Base-by-base conservation (phyloP, 2,329 filamentous ascomycete species). In the Aspergillus viridinutans region DNA sequence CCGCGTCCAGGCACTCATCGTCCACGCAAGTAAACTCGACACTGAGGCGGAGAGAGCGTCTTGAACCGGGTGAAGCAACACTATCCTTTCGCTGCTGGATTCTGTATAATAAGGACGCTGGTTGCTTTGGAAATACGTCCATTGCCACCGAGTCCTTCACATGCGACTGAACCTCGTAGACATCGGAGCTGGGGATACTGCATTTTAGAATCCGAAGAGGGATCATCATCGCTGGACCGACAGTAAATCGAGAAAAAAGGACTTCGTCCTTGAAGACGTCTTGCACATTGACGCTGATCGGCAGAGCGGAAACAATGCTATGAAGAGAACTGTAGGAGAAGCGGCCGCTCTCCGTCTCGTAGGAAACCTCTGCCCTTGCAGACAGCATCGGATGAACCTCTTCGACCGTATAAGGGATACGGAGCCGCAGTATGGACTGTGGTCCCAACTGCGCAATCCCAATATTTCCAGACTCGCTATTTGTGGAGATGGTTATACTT, bases 241-340 rank as follows among this genome's bases (percentile, higher is more conserved):
- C 88, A 14, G 90, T 96, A 71, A 99, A 99, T 9, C 88, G 88
- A 0, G 92, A 97, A 68, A 94, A 94, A 0, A 97, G 80, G 0
- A 85, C 82, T 7, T 86, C 78, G 61, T 90, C 85, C 70, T 96
- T 96, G 79, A 97, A 97, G 28, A 95, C 85, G 65, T 99, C 94
- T 67, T 97, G 92, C 5, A 99, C 94, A 63, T 97, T 97, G 60
- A 99, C 94, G 3, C 93, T 92, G 3, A 99, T 81, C 0, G 91
- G 90, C 4, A 99, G 79, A 1, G 89, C 83, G 1, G 94, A 88
- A 2, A 87, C 83, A 21, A 95, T 80, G 3, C 81, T 83, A 21
- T 84, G 82, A 7, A 81, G 80, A 17, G 82, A 83, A 17, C 85
- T 82, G 69, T 87, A 88, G 54, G 81, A 79, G 61, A 90, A 90